A percentile compares a stretch with the other conserved stretches of the same genome.
These are phyloP conservation scores for Suillus alpinus DNA, from an alignment of 768 basidiomycete genomes.

Conservation along the genomic window DNA sequence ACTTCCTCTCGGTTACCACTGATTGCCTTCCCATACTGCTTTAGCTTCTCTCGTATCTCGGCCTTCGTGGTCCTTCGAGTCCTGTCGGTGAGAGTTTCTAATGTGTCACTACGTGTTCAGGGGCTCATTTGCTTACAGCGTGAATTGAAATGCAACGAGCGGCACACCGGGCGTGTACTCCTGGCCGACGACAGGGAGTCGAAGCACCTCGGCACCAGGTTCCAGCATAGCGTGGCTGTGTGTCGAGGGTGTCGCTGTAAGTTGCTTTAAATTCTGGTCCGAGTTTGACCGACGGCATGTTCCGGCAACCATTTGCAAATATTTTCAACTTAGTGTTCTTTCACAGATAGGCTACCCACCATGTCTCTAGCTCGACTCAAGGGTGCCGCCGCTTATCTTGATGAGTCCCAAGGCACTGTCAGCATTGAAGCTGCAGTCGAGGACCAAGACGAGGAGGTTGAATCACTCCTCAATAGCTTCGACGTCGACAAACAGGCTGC, in stretches of 20 bases:
- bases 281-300: no score
- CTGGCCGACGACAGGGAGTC: not conserved
- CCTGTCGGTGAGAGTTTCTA: not conserved
- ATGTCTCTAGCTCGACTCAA: not conserved
- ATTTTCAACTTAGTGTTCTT: no score
- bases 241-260: no score
- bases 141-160: not conserved
- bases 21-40: slow-evolving; percentile 5
- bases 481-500: not conserved
- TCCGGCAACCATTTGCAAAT: no score
- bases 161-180: not conserved
- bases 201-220: not conserved
- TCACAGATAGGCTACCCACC: no score
- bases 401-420: not conserved
- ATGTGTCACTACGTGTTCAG: not conserved
- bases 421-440: slow-evolving; percentile 2
- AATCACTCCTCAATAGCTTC: slow-evolving; percentile 5
- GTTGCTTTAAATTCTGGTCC: no score
- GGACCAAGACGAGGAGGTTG: slow-evolving; percentile 3
- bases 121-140: not conserved
- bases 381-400: not conserved
- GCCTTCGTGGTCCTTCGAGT: not conserved
- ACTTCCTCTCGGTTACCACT: slow-evolving; percentile 10
- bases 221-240: no score
- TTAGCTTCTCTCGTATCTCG: not conserved